Base-by-base conservation (phyloP, 306 rosid species). In the Senna siamea region DNA sequence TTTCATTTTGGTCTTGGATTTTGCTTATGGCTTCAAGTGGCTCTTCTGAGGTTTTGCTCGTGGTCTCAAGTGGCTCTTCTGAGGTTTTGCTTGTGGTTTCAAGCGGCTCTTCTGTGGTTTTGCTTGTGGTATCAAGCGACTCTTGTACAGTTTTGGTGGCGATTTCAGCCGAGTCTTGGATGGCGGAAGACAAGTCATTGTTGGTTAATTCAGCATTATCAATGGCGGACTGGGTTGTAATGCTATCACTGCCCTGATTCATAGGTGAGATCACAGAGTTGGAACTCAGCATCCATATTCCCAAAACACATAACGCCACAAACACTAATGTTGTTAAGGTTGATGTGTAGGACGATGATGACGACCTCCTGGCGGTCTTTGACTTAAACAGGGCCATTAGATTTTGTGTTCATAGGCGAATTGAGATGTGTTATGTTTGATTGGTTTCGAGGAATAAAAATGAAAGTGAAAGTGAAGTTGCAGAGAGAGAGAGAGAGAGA, bases 271-370 rank as follows among this genome's bases (percentile, higher is more conserved):
- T 61, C 2, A 72, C 76, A 4, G 86, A 75, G 80, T 76, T 83
- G 20, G 90, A 81, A 59, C 82, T 83, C 66, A 92, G 69, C 87
- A 92, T 83, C 96, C 97, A 89, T 17, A 89, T 34, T n/a, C 85
- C 90, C 0, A 89, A 70, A 71, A 89, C 89, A 46, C 96, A 89
- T 5, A 89, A 37, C 19, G 89, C 90, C 7, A 88, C 48, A 67
- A 88, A 86, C 50, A 88, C 76, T 23, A 83, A 41, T 0, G 86
- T 85, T 4, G 93, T 88, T 5, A 86, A 35, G 41, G 93, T 88
- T 8, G 96, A 87, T 37, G 88, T 48, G 46, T 85, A 82, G 1
- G 97, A 86, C 11, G 83, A 20, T 12, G 97, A 85, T 30, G 87
- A 82, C 0, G 90, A 56, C 41, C 96, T 74, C 73, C 89, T 86